These are phyloP conservation scores for Phellopilus nigrolimitatus DNA, from an alignment of 1,284 basidiomycete species.

Conservation along the genomic window DNA sequence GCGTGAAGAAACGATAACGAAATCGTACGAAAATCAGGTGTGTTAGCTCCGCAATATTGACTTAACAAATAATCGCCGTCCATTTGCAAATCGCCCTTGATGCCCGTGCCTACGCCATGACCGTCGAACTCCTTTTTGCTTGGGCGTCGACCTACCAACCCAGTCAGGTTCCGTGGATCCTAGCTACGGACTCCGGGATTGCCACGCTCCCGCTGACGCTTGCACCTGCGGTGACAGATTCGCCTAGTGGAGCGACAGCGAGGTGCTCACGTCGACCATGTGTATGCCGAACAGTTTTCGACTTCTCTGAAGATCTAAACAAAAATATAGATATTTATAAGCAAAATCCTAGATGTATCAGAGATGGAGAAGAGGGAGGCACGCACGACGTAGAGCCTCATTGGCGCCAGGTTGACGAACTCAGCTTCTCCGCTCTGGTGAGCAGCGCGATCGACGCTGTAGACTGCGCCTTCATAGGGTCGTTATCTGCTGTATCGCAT, in stretches of 20 bases:
- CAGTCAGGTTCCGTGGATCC: constrained; percentile 31
- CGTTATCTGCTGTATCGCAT: constrained; percentile 58
- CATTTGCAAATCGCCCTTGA: constrained; percentile 70
- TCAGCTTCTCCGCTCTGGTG: constrained; percentile 90
- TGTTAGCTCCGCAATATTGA: no score
- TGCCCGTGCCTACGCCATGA: constrained; percentile 57
- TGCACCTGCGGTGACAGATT: background rate
- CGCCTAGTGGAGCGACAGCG: constrained; percentile 31
- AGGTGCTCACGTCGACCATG: constrained; percentile 61
- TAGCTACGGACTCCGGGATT: constrained; percentile 22
- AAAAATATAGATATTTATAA: constrained; percentile 6
- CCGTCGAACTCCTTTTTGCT: constrained; percentile 58
- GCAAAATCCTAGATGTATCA: no score
- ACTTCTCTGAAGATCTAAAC: constrained; percentile 84
- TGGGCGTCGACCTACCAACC: constrained; percentile 31
- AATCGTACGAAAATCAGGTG: no score
- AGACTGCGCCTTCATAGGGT: constrained; percentile 67
- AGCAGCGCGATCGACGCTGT: constrained; percentile 61
- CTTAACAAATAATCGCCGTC: constrained; percentile 56
- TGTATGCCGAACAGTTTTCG: constrained; percentile 73
- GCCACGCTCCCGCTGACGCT: background rate
- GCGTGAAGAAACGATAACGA: no score
- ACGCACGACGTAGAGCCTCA: constrained; percentile 81
- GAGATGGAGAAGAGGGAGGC: no score
- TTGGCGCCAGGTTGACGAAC: constrained; percentile 87